Evolutionary conservation across 352 stramenopile species (phyloP).

Genomic region (Pythium phragmiticola): DNA sequence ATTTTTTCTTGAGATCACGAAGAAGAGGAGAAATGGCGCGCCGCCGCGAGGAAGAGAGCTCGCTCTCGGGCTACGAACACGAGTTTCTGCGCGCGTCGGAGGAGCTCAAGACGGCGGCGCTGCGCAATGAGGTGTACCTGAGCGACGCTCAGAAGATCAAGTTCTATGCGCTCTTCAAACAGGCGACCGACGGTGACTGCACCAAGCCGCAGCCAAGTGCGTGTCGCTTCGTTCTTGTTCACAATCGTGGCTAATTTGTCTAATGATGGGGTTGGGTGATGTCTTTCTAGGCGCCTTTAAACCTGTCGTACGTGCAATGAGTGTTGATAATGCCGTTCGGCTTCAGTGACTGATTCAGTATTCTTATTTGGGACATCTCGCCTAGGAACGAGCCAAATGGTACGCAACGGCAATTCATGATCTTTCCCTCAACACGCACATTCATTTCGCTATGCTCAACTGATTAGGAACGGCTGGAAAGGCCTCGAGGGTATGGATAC

Average conservation of each 20-base stretch:
- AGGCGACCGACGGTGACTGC: constrained; percentile 70
- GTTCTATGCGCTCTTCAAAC: constrained; percentile 81
- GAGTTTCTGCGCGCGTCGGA: constrained; percentile 50
- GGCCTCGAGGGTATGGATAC: constrained; percentile 35
- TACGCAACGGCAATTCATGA: constrained; percentile 15
- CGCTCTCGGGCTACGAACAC: constrained; percentile 42
- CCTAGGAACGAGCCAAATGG: constrained; percentile 61
- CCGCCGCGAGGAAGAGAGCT: constrained; percentile 42
- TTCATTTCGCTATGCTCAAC: neutral
- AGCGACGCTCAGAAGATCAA: constrained; percentile 74
- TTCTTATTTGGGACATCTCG: neutral
- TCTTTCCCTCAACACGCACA: neutral
- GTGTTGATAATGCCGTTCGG: neutral
- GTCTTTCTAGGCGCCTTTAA: constrained; percentile 43
- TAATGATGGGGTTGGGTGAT: neutral
- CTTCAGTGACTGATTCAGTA: neutral
- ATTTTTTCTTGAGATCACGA: neutral
- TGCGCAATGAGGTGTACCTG: constrained; percentile 29
- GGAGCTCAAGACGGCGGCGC: constrained; percentile 36
- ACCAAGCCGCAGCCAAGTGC: constrained; percentile 45
- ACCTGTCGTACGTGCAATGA: constrained; percentile 34
- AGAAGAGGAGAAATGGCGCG: constrained; percentile 17
- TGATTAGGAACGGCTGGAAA: constrained; percentile 54
- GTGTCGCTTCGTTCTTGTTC: neutral
- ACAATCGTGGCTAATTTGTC: too few relatives aligned